These are phyloP conservation scores for Phytopythium sindhum DNA, from an alignment of 352 stramenopile genomes.

Conservation along the genomic window DNA sequence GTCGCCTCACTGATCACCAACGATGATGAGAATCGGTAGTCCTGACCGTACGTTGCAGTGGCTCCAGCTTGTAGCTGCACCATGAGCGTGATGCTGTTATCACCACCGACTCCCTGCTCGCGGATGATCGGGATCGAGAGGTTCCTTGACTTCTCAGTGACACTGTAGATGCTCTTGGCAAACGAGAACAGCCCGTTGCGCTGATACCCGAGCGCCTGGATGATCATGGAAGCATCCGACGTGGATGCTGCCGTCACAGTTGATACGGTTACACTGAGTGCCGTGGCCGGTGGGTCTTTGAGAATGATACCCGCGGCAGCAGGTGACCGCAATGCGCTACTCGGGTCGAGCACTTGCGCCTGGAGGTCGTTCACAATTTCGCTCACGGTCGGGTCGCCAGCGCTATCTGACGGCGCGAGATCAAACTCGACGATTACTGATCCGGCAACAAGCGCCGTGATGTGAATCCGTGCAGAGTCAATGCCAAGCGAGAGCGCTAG, in stretches of 20 bases:
- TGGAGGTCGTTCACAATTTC: slow-evolving; percentile 44
- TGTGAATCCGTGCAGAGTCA: slow-evolving; percentile 43
- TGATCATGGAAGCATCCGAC: slow-evolving; percentile 16
- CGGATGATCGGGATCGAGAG: slow-evolving; percentile 47
- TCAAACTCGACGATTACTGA: slow-evolving; percentile 70
- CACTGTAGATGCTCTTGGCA: slow-evolving; percentile 39
- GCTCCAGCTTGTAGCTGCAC: slow-evolving; percentile 31
- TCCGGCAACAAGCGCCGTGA: slow-evolving; percentile 41
- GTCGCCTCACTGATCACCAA: slow-evolving; percentile 17
- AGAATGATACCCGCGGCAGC: slow-evolving; percentile 18
- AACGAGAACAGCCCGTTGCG: slow-evolving; percentile 64
- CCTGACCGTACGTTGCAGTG: slow-evolving; percentile 32
- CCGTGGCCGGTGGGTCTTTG: slow-evolving; percentile 21
- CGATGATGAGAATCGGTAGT: slow-evolving; percentile 33
- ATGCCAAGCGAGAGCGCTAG: slow-evolving; percentile 44
- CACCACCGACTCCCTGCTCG: slow-evolving; percentile 34
- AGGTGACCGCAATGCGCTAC: slow-evolving; percentile 32
- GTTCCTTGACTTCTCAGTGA: slow-evolving; percentile 47
- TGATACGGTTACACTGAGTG: slow-evolving; percentile 28
- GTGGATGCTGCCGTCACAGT: slow-evolving; percentile 6
- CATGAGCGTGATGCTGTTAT: slow-evolving; percentile 33
- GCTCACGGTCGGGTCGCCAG: slow-evolving; percentile 41
- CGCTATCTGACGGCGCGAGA: slow-evolving; percentile 41
- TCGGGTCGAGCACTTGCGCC: slow-evolving; percentile 33
- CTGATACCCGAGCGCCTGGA: slow-evolving; percentile 58